These are phyloP conservation scores for Blastobotrys arbuscula DNA, from an alignment of 1,139 yeast species.

Conservation along the genomic window DNA sequence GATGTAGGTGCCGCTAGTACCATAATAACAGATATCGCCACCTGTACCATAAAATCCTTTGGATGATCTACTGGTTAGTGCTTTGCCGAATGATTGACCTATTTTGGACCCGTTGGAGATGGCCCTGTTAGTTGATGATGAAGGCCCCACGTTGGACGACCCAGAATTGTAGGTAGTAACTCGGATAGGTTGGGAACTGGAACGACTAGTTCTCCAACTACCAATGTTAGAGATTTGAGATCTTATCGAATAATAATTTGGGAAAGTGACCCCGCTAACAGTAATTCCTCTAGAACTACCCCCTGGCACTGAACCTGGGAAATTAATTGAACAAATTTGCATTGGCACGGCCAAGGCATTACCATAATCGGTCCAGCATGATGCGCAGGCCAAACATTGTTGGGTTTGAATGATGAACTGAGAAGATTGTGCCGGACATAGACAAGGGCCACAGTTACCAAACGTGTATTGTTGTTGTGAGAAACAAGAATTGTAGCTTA, in stretches of 20 bases:
- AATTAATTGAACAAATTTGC: not conserved
- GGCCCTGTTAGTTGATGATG: not conserved
- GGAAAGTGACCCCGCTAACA: not conserved
- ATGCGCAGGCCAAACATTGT: not conserved
- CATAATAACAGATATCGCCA: not conserved
- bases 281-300: not conserved
- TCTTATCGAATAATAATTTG: not conserved
- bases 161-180: not conserved
- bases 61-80: not conserved
- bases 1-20: not conserved
- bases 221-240: not conserved
- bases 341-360: conserved; percentile 1
- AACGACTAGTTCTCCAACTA: not conserved
- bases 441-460: not conserved
- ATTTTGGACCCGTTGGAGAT: too few relatives aligned
- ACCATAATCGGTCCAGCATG: not conserved
- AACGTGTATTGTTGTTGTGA: not conserved
- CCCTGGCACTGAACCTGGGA: not conserved
- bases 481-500: not conserved
- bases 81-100: not conserved
- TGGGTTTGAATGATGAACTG: not conserved
- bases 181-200: not conserved
- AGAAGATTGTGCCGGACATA: not conserved
- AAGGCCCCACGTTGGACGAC: too few relatives aligned
- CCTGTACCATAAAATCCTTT: not conserved